phyloP scores from a whole-genome alignment of 140 eudicot species.

The Flaveria floridana region DNA sequence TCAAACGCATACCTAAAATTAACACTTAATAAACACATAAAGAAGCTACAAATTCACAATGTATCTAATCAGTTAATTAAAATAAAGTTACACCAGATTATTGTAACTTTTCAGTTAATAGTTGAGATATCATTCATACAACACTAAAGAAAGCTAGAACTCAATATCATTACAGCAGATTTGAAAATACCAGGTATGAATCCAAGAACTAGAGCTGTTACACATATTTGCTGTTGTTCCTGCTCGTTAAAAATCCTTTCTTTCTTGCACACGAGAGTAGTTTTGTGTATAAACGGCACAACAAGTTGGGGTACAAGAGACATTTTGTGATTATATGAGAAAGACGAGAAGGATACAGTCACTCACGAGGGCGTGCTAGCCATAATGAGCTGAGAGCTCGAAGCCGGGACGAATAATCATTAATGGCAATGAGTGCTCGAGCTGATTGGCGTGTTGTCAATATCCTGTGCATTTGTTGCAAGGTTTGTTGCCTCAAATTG shows the following conservation, averaged over 20 bases:
- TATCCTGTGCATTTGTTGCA: constrained; percentile 64
- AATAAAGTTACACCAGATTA: constrained; percentile 38
- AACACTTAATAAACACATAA: constrained; percentile 25
- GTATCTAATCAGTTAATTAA: constrained; percentile 26
- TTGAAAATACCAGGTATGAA: constrained; percentile 20
- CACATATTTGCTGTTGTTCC: constrained; percentile 34
- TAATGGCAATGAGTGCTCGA: constrained; percentile 56
- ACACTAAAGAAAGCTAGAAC: constrained; percentile 13
- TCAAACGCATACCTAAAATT: constrained; percentile 33
- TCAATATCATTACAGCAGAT: constrained; percentile 24
- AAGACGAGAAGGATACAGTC: constrained; percentile 13
- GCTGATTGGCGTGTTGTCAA: constrained; percentile 61
- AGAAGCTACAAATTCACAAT: constrained; percentile 26
- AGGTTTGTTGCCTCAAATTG: constrained; percentile 54
- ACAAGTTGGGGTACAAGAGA: constrained; percentile 21
- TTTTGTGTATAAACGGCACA: constrained; percentile 25
- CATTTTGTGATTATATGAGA: constrained; percentile 14
- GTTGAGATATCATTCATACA: constrained; percentile 31
- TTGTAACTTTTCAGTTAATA: constrained; percentile 30
- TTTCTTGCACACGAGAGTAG: background rate
- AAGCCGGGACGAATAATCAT: constrained; percentile 55
- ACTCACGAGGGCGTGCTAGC: constrained; percentile 68
- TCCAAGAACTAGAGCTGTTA: constrained; percentile 20
- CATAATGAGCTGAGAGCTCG: constrained; percentile 62
- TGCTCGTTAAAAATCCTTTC: constrained; percentile 38